phyloP scores from a whole-genome alignment of 2,329 filamentous ascomycete species.

The Trichoderma sp. region DNA sequence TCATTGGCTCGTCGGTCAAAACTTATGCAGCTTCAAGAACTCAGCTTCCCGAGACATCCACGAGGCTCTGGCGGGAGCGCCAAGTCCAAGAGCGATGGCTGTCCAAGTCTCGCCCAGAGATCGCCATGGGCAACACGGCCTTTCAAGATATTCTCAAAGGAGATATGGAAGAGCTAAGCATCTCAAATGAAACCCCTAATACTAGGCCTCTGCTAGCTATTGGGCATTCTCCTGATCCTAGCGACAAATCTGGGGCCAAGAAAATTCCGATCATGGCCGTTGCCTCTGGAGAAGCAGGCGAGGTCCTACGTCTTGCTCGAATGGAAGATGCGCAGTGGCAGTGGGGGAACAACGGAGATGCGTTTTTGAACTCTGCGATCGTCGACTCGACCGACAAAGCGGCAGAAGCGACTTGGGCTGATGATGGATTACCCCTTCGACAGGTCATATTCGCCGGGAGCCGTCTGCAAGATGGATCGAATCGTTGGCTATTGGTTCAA shows the following conservation, averaged over 20 bases:
- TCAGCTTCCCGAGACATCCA: constrained; percentile 33
- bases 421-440: constrained; percentile 54
- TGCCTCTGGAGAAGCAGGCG: constrained; percentile 60
- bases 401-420: constrained; percentile 58
- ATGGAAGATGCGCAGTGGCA: constrained; percentile 56
- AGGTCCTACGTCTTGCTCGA: constrained; percentile 59
- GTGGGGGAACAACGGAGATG: constrained; percentile 55
- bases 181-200: constrained; percentile 35
- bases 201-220: constrained; percentile 53
- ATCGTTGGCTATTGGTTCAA: constrained; percentile 59
- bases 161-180: constrained; percentile 41
- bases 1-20: constrained; percentile 41
- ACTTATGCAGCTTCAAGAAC: constrained; percentile 42
- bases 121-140: constrained; percentile 46
- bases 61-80: constrained; percentile 39
- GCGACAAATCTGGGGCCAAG: constrained; percentile 34
- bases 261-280: constrained; percentile 49
- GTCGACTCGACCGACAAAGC: constrained; percentile 49
- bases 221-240: constrained; percentile 56
- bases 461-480: constrained; percentile 40
- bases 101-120: constrained; percentile 55
- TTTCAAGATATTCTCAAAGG: constrained; percentile 43
- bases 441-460: constrained; percentile 55
- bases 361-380: constrained; percentile 52
- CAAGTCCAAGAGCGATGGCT: constrained; percentile 55